Percentiles rank a stretch among this genome's conserved stretches.
phyloP scores from a whole-genome alignment of 2,329 filamentous ascomycete species.

The Penicillium sp. region DNA sequence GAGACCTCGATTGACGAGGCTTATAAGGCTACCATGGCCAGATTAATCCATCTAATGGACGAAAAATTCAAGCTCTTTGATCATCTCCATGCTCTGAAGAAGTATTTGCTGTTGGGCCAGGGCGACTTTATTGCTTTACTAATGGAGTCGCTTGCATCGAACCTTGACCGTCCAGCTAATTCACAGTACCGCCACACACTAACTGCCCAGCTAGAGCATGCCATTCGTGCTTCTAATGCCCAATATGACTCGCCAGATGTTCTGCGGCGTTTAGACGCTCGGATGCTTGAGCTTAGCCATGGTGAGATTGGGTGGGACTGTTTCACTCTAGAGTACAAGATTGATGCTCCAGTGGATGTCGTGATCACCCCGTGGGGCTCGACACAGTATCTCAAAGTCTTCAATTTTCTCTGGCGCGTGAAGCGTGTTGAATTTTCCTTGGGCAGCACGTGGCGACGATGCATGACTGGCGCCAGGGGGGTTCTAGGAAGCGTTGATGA shows the following conservation, averaged over 20 bases:
- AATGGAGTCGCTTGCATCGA: slow-evolving; percentile 94
- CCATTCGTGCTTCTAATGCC: slow-evolving; percentile 94
- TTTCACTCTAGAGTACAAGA: slow-evolving; percentile 98
- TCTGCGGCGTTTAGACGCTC: slow-evolving; percentile 87
- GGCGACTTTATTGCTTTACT: slow-evolving; percentile 96
- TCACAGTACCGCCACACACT: slow-evolving; percentile 95
- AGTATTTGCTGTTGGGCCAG: slow-evolving; percentile 91
- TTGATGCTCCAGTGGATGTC: slow-evolving; percentile 94
- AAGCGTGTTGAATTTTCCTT: slow-evolving; percentile 97
- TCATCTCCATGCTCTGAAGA: slow-evolving; percentile 88
- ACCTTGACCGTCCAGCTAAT: slow-evolving; percentile 92
- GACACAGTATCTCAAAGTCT: slow-evolving; percentile 96
- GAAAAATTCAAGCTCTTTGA: slow-evolving; percentile 94
- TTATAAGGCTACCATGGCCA: slow-evolving; percentile 97
- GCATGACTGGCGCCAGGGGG: slow-evolving; percentile 93
- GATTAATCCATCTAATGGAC: slow-evolving; percentile 90
- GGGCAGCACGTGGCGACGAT: slow-evolving; percentile 87
- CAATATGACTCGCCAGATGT: slow-evolving; percentile 95
- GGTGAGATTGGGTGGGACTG: slow-evolving; percentile 99
- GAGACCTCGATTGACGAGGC: slow-evolving; percentile 95
- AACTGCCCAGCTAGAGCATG: slow-evolving; percentile 96
- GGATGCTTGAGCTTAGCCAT: slow-evolving; percentile 95
- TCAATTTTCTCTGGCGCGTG: slow-evolving; percentile 98
- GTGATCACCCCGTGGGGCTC: slow-evolving; percentile 96
- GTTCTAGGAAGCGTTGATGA: slow-evolving; percentile 79